These are phyloP conservation scores for Naganishia cerealis DNA, from an alignment of 1,284 basidiomycete genomes.

Conservation along the genomic window DNA sequence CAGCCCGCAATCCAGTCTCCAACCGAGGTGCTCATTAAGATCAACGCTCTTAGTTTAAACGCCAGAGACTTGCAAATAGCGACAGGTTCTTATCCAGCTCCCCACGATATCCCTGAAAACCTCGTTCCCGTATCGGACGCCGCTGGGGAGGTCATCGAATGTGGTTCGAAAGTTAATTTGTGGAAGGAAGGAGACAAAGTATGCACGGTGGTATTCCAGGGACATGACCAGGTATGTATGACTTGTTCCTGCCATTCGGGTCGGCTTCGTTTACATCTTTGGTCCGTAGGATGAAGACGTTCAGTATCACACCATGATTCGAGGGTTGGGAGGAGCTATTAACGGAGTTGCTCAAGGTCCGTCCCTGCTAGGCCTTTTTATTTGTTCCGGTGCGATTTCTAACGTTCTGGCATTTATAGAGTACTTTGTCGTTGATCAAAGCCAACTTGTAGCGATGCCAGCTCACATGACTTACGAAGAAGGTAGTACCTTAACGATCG, in stretches of 20 bases:
- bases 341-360: conserved; percentile 49
- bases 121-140: conserved; percentile 54
- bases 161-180: conserved; percentile 46
- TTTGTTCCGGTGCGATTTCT: background rate
- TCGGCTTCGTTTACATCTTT: background rate
- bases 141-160: conserved; percentile 51
- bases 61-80: conserved; percentile 50
- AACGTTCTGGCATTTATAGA: background rate
- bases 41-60: conserved; percentile 53
- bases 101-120: conserved; percentile 41
- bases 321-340: conserved; percentile 51
- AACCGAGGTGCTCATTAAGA: conserved; percentile 46
- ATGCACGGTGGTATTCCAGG: conserved; percentile 44
- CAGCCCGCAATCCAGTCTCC: conserved; percentile 38
- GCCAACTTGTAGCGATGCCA: conserved; percentile 47
- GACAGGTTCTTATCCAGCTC: conserved; percentile 45
- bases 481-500: conserved; percentile 52
- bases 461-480: conserved; percentile 50
- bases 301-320: conserved; percentile 40
- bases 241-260: background rate
- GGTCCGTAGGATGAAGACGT: conserved; percentile 45
- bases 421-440: conserved; percentile 26
- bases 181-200: conserved; percentile 53
- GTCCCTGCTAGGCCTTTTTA: background rate
- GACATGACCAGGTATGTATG: conserved; percentile 44